Percentiles rank a stretch among this genome's conserved stretches.
These are phyloP conservation scores for Teunomyces barrocoloradensis DNA, from an alignment of 805 yeast genomes.

Conservation along the genomic window DNA sequence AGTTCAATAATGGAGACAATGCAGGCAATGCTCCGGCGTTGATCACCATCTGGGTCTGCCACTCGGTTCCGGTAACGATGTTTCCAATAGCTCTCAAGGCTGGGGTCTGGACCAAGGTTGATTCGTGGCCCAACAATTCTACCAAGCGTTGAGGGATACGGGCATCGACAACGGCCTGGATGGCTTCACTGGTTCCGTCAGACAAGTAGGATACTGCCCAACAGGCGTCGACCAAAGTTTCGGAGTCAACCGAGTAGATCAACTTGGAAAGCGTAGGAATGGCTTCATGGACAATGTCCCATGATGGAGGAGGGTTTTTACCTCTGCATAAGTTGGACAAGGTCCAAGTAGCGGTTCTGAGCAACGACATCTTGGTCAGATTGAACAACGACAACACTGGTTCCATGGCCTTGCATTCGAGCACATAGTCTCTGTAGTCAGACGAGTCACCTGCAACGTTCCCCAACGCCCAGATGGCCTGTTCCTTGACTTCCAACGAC, in stretches of 20 bases:
- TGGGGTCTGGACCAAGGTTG: conserved; percentile 90
- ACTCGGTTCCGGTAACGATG: conserved; percentile 94
- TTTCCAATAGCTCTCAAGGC: conserved; percentile 97
- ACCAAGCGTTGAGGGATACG: conserved; percentile 93
- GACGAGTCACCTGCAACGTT: conserved; percentile 98
- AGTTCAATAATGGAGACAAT: conserved; percentile 70
- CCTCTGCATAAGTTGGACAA: conserved; percentile 96
- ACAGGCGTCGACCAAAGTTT: conserved; percentile 94
- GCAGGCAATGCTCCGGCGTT: conserved; percentile 91
- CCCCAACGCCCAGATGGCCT: conserved; percentile 99
- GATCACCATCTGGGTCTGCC: conserved; percentile 92
- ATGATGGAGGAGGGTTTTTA: conserved; percentile 92
- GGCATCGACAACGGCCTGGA: conserved; percentile 95
- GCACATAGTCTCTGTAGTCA: conserved; percentile 82
- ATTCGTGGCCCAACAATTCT: conserved; percentile 80
- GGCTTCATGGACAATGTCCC: conserved; percentile 83
- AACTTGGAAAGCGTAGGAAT: conserved; percentile 89
- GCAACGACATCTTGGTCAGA: conserved; percentile 80
- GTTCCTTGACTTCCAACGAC: conserved; percentile 92
- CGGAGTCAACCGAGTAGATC: conserved; percentile 86
- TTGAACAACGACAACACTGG: conserved; percentile 80
- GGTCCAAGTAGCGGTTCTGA: conserved; percentile 98
- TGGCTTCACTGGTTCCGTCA: conserved; percentile 90
- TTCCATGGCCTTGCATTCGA: conserved; percentile 81
- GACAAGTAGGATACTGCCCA: conserved; percentile 97